Percentiles rank a stretch among this genome's conserved stretches.
Conservation (phyloP, 2,329 filamentous ascomycete genomes). For the Alternaria sp. region DNA sequence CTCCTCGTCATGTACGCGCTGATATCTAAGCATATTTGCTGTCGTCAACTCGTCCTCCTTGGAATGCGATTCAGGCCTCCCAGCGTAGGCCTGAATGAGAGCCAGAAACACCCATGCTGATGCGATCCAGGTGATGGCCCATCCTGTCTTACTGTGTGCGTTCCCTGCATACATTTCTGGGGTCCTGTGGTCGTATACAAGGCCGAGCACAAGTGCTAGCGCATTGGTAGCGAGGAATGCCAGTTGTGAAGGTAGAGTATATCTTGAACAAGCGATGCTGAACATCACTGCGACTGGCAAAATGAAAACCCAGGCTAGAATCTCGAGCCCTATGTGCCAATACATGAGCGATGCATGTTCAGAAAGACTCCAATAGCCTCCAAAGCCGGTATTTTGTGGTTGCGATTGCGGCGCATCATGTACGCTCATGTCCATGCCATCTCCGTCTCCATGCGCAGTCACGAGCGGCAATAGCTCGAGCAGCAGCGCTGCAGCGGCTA, state of each 20-base stretch:
- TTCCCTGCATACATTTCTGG: slow-evolving; percentile 89
- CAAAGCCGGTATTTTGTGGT: slow-evolving; percentile 23
- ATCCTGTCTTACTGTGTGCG: slow-evolving; percentile 87
- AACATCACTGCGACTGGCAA: slow-evolving; percentile 83
- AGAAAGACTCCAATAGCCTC: slow-evolving; percentile 68
- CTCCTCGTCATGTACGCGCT: slow-evolving; percentile 47
- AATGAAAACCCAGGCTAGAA: slow-evolving; percentile 74
- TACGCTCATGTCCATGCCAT: slow-evolving; percentile 39
- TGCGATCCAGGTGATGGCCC: slow-evolving; percentile 79
- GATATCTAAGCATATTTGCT: slow-evolving; percentile 50
- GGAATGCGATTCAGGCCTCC: slow-evolving; percentile 50
- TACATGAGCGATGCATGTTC: slow-evolving; percentile 67
- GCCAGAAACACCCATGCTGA: slow-evolving; percentile 74
- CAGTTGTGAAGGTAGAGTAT: slow-evolving; percentile 74
- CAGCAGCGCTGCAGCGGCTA: slow-evolving; percentile 51
- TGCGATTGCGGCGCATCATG: slow-evolving; percentile 29
- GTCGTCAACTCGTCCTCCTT: slow-evolving; percentile 34
- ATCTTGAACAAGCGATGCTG: slow-evolving; percentile 79
- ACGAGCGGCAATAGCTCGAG: slow-evolving; percentile 51
- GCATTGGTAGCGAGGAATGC: slow-evolving; percentile 55
- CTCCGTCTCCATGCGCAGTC: slow-evolving; percentile 53
- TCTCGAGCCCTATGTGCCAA: slow-evolving; percentile 75
- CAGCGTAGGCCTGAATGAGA: slow-evolving; percentile 68
- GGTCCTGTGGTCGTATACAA: slow-evolving; percentile 76
- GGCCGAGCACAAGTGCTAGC: slow-evolving; percentile 50